Evolutionary conservation across 768 basidiomycete species (phyloP), one percentile per base, ranked within the genome.

Genomic region (Hypholoma sublateritium): DNA sequence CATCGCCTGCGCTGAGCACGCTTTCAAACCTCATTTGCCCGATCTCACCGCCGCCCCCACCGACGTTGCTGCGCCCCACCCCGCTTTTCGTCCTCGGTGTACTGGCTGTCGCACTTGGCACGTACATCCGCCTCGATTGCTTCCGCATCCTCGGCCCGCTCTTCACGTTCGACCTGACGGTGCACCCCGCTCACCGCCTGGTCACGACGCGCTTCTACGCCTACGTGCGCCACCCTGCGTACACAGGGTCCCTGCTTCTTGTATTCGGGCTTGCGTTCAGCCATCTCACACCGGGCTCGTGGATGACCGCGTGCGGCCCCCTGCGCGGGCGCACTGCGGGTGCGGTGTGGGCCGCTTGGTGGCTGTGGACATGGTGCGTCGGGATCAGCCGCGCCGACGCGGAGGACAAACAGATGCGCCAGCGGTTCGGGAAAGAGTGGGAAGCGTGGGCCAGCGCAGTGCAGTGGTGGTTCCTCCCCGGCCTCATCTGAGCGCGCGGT

Each of bases 111-210:
- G 60, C 75, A 3, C 61, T 76, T 1, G 82, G 82, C 2, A 69
- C 76, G 56, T 72, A 76, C 66, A 75, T 83, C 59, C 81, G 83
- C 37, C 65, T 82, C 16, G 78, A 74, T 59, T 84, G 83, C 62
- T 85, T 81, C 76, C 71, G 67, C 53, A 74, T 79, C 21, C 79
- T 85, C 19, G 83, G 82, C 2, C 65, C 73, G 1, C 68, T 83
- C 54, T 85, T 85, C 71, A 84, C 83, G 0, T 85, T 84, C 65
- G 82, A 84, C 62, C 74, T 85, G 47, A 82, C 82, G 45, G 66
- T 85, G 41, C 80, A 78, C 53, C 80, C 81, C 1, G 66, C 71
- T 32, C 84, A 85, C 69, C 74, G 67, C 47, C 74, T 84, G 44
- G 69, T 84, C 59, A 83, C 81, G 2, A 65, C 67, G n/a, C 76